Evolutionary conservation across 73 alveolate species (phyloP).

Genomic region (Blepharisma japonicum): DNA sequence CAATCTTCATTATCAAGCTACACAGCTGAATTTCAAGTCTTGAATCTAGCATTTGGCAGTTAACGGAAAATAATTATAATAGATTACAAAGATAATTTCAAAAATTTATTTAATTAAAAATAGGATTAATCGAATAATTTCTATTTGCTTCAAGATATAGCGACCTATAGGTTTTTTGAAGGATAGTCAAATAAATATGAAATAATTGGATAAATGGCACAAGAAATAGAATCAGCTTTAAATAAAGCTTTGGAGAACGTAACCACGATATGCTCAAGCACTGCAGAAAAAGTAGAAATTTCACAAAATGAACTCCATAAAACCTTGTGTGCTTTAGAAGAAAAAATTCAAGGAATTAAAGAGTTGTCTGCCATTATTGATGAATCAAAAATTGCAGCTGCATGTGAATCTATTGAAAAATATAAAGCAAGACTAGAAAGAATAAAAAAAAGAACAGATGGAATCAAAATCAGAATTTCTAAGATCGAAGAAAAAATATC

Average conservation of each 20-base stretch:
- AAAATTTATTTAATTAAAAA: too few species aligned
- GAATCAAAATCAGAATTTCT: slow-evolving; percentile 8
- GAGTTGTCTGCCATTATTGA: background rate
- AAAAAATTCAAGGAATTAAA: background rate
- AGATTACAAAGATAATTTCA: too few species aligned
- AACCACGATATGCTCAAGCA: background rate
- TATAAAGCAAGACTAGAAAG: slow-evolving; percentile 10
- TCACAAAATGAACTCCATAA: background rate
- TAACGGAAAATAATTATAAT: too few species aligned
- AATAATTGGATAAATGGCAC: too few species aligned
- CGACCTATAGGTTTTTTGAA: too few species aligned
- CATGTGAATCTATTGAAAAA: background rate
- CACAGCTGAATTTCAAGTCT: too few species aligned
- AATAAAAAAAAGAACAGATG: background rate
- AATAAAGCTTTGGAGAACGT: slow-evolving; percentile 26
- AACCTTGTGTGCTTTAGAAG: background rate
- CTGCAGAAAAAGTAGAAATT: background rate
- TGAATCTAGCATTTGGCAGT: too few species aligned
- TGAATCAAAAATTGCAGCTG: background rate
- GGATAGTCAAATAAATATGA: too few species aligned
- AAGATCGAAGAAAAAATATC: background rate
- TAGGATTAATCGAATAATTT: too few species aligned
- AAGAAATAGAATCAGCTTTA: background rate
- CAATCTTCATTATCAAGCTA: background rate
- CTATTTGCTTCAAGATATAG: too few species aligned